These are phyloP conservation scores for Pseudomonodictys pantanalensis DNA, from an alignment of 495 filamentous ascomycete species.

Conservation along the genomic window DNA sequence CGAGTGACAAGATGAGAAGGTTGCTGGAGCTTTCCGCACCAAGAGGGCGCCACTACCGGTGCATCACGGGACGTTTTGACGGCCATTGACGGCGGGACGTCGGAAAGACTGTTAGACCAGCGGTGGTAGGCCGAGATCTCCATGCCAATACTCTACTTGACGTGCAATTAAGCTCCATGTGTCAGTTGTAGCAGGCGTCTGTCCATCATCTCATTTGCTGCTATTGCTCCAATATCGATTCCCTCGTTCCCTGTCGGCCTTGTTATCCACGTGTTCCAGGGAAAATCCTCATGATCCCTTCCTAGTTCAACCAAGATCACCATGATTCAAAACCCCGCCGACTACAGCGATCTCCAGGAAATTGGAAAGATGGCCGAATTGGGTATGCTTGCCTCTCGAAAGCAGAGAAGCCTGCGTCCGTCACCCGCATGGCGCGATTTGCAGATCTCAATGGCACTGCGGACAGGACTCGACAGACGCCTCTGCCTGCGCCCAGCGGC, in stretches of 20 bases:
- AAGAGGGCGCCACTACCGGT: too few species aligned
- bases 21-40: too few species aligned
- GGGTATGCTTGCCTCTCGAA: neutral
- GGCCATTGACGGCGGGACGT: too few species aligned
- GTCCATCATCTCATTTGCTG: neutral
- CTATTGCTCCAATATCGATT: constrained; percentile 7
- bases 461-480: neutral
- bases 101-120: too few species aligned
- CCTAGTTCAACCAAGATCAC: neutral
- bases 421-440: constrained; percentile 7
- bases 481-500: neutral
- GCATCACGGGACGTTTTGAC: too few species aligned
- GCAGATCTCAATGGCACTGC: constrained; percentile 17
- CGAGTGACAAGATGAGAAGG: too few species aligned
- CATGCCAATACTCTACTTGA: neutral
- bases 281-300: too few species aligned
- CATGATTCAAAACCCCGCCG: neutral
- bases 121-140: neutral
- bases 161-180: neutral
- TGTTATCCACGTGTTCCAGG: constrained; percentile 1
- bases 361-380: constrained; percentile 10
- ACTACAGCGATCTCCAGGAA: neutral
- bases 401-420: neutral
- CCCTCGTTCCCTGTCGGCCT: neutral
- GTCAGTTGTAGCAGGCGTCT: constrained; percentile 1